Evolutionary conservation across 495 filamentous ascomycete species (phyloP).

Genomic region (Letharia columbiana): DNA sequence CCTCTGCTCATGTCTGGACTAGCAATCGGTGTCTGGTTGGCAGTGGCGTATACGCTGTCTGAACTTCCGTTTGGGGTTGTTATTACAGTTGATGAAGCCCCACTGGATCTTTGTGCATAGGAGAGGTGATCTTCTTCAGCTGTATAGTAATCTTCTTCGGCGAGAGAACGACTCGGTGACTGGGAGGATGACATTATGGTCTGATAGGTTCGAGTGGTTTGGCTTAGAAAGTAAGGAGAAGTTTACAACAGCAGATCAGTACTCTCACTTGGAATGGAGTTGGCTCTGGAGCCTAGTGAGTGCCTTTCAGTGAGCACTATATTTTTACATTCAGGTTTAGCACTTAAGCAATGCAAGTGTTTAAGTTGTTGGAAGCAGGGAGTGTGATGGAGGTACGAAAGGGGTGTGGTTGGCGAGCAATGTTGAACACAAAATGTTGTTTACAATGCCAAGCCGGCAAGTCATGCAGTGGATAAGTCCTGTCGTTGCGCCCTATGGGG

Average conservation of each 20-base stretch:
- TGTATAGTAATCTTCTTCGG: neutral
- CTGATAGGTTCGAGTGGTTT: neutral
- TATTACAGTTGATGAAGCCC: neutral
- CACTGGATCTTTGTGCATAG: neutral
- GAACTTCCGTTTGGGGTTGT: neutral
- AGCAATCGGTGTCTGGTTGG: neutral
- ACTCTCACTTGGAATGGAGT: neutral
- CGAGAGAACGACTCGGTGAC: neutral
- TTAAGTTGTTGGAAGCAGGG: neutral
- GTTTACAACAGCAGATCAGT: neutral
- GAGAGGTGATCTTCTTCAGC: neutral
- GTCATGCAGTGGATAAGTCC: neutral
- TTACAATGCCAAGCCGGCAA: constrained; percentile 12
- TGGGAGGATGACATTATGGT: neutral
- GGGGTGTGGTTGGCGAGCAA: no score
- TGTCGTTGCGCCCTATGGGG: neutral
- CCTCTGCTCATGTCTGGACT: neutral
- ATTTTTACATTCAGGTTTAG: neutral
- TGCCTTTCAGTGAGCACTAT: neutral
- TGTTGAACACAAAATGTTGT: constrained; percentile 3
- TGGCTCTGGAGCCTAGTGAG: neutral
- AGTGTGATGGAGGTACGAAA: neutral
- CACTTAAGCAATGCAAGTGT: neutral
- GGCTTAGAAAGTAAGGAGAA: neutral
- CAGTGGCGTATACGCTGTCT: neutral